A percentile compares a stretch with the other conserved stretches of the same genome.
phyloP scores from a whole-genome alignment of 192 early-diverging fungal genomes.

The Backusella psychrophila region DNA sequence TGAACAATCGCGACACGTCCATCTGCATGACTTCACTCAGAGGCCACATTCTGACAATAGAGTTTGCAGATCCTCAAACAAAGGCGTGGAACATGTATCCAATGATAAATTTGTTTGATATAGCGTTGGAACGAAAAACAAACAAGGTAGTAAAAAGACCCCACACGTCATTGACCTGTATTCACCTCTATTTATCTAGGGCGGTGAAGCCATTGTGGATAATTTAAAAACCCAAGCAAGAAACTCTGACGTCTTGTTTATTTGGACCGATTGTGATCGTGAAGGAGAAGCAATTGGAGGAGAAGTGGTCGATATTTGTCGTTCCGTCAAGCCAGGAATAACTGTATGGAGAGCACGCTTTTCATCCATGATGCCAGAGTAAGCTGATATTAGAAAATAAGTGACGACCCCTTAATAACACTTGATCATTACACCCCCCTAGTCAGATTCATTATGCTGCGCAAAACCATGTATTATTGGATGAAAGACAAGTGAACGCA shows the following conservation, averaged over 20 bases:
- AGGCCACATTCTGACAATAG: slow-evolving; percentile 72
- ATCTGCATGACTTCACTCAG: slow-evolving; percentile 82
- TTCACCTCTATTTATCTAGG: background rate
- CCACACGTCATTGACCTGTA: no score
- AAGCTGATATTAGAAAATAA: slow-evolving; percentile 8
- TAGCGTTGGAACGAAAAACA: slow-evolving; percentile 56
- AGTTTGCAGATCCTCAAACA: slow-evolving; percentile 60
- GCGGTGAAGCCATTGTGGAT: slow-evolving; percentile 37
- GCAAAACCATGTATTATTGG: slow-evolving; percentile 66
- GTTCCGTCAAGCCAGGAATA: slow-evolving; percentile 59
- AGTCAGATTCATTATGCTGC: slow-evolving; percentile 82
- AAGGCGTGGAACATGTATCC: slow-evolving; percentile 62
- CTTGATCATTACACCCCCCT: background rate
- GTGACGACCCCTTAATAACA: background rate
- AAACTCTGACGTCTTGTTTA: slow-evolving; percentile 68
- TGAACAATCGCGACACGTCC: slow-evolving; percentile 48
- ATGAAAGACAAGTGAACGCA: slow-evolving; percentile 71
- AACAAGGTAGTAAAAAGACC: slow-evolving; percentile 31
- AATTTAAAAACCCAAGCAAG: slow-evolving; percentile 69
- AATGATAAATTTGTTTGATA: slow-evolving; percentile 67
- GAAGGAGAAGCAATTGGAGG: slow-evolving; percentile 94
- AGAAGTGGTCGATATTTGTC: slow-evolving; percentile 75
- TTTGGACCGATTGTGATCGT: slow-evolving; percentile 99
- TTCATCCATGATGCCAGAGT: slow-evolving; percentile 81
- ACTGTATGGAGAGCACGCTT: slow-evolving; percentile 82